A percentile compares a stretch with the other conserved stretches of the same genome.
Evolutionary conservation across 345 rosid genomes (phyloP).

Genomic region (Salix exigua): DNA sequence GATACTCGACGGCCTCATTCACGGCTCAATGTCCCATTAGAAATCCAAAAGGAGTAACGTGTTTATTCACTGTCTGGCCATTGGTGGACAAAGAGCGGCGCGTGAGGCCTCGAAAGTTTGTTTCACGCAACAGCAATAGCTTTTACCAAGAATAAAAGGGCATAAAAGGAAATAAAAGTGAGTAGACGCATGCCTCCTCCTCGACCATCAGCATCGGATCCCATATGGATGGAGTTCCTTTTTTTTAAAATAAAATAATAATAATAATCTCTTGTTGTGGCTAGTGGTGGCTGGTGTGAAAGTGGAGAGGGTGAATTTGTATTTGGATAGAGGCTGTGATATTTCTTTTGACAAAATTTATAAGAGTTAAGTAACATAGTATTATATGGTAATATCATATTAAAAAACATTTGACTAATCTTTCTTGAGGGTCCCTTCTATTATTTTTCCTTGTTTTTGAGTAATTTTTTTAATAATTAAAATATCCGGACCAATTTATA

Average conservation of each 20-base stretch:
- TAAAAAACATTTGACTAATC: background rate
- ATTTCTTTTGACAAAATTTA: background rate
- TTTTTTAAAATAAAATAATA: too few species aligned
- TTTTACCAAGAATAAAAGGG: background rate
- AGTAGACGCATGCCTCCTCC: conserved; percentile 7
- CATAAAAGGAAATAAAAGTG: background rate
- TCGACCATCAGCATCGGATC: conserved; percentile 21
- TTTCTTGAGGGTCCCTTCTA: background rate
- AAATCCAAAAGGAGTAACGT: background rate
- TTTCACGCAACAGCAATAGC: background rate
- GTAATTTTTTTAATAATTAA: background rate
- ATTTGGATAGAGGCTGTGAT: background rate
- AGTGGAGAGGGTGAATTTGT: conserved; percentile 1
- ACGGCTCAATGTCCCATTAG: background rate
- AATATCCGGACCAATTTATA: too few species aligned
- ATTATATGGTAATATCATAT: too few species aligned
- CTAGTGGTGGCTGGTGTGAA: background rate
- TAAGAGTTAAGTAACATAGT: background rate
- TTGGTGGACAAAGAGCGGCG: conserved; percentile 34
- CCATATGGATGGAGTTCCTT: background rate
- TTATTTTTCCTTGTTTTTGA: background rate
- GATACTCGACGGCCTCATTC: conserved; percentile 5
- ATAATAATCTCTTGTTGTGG: background rate
- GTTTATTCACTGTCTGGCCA: conserved; percentile 7
- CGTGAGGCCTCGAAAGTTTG: conserved; percentile 16